Base-by-base conservation (phyloP, 140 eudicot species). In the Erigeron philadelphicus region DNA sequence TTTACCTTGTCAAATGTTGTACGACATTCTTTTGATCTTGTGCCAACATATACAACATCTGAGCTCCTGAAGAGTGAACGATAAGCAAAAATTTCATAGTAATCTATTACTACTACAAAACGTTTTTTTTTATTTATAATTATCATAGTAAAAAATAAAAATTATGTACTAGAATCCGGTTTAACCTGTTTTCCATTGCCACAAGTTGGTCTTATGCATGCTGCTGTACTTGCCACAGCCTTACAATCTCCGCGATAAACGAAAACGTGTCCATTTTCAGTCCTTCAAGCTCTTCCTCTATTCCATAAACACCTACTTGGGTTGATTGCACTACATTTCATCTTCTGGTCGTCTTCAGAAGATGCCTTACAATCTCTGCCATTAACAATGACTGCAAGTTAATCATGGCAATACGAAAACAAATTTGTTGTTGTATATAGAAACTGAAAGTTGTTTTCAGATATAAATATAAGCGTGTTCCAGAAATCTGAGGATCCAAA, bases 1-100 rank as follows among this genome's bases (percentile, higher is more conserved):
- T 12, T 31, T 77, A 88, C 97, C 88, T 91, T 91, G 78, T 91
- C 96, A 79, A 91, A 91, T 77, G 97, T 95, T 69, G 64, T 82
- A 65, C 88, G 89, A 17, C 97, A 91, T 79, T 91, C 95, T 40
- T 71, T 84, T 42, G 97, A 88, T 56, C 72, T 79, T 40, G 95
- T 88, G 57, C 95, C 95, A 81, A 91, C 95, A 82, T 80, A 91
- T 11, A 96, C 96, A 76, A 88, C 82, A 43, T 81, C 4, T 86
- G 64, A 91, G 67, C 66, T 79, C 97, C 95, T 91, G 80, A 72
- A 80, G 66, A 64, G 40, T 69, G 31, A 9, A 42, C 5, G 18
- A 72, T 6, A 55, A 66, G 62, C 21, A 55, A 68, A 77, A 63
- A 52, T 11, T 55, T 70, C 52, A 50, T 42, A 45, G 3, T 16